These are phyloP conservation scores for Podila minutissima DNA, from an alignment of 192 early-diverging fungal species.

Conservation along the genomic window DNA sequence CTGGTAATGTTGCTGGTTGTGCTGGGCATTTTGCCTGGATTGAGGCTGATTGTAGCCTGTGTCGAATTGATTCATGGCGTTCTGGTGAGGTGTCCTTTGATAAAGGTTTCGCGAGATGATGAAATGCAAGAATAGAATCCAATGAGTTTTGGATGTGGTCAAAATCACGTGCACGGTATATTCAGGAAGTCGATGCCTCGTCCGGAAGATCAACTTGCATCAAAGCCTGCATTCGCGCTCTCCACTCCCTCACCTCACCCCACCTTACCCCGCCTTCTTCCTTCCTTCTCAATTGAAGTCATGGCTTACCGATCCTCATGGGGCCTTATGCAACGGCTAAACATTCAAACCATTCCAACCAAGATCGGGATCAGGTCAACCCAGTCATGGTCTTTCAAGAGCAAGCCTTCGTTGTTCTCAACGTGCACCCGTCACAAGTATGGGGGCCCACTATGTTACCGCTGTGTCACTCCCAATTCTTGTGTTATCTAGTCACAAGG, in stretches of 20 bases:
- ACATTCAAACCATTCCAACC: neutral
- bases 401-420: neutral
- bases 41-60: slow-evolving; percentile 40
- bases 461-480: too few relatives aligned
- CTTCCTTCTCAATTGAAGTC: neutral
- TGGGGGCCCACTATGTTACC: neutral
- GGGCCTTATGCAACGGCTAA: slow-evolving; percentile 27
- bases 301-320: slow-evolving; percentile 35
- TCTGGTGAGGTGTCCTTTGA: neutral
- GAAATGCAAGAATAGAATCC: neutral
- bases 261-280: neutral
- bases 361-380: slow-evolving; percentile 10
- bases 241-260: neutral
- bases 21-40: slow-evolving; percentile 35
- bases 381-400: neutral
- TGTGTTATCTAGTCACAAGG: too few relatives aligned
- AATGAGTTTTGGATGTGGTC: too few relatives aligned
- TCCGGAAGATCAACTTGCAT: neutral
- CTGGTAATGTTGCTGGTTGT: slow-evolving; percentile 26
- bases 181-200: too few relatives aligned
- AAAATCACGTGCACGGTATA: neutral
- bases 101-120: neutral
- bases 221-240: neutral
- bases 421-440: slow-evolving; percentile 19
- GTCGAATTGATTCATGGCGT: slow-evolving; percentile 43